phyloP scores from a whole-genome alignment of 305 asterid species.

The Fraxinus angustifolia region DNA sequence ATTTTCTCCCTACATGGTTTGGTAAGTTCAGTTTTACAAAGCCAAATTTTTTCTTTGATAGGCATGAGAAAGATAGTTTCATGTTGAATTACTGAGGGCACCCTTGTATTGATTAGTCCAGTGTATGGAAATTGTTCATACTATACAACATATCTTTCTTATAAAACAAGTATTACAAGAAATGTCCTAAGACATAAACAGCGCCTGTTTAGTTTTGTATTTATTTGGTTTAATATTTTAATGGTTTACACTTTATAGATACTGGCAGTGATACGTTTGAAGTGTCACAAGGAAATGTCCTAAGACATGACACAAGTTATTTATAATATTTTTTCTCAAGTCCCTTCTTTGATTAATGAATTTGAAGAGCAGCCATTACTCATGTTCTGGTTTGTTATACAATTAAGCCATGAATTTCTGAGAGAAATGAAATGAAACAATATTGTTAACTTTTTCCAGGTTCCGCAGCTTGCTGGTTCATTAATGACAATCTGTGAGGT shows the following conservation, averaged over 20 bases:
- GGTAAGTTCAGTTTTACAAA: constrained; percentile 42
- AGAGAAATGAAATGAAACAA: neutral
- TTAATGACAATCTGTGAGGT: constrained; percentile 90
- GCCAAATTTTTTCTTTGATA: neutral
- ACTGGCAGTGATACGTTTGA: neutral
- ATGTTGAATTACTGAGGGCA: constrained; percentile 11
- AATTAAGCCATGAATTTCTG: neutral
- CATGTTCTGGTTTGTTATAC: neutral
- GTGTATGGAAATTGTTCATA: neutral
- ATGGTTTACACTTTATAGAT: neutral
- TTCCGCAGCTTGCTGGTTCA: constrained; percentile 92
- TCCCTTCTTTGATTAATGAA: neutral
- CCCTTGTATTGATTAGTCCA: neutral
- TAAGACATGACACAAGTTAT: neutral
- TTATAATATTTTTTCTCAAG: neutral
- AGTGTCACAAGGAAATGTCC: neutral
- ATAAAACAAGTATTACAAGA: neutral
- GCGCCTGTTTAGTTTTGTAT: neutral
- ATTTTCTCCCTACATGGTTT: constrained; percentile 93
- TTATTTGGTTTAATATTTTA: neutral
- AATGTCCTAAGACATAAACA: neutral
- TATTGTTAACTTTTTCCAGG: constrained; percentile 45
- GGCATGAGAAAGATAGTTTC: neutral
- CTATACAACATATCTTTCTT: neutral
- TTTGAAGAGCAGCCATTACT: neutral